Evolutionary conservation across 2,329 filamentous ascomycete genomes (phyloP).

Genomic region (Eutypella sp.): DNA sequence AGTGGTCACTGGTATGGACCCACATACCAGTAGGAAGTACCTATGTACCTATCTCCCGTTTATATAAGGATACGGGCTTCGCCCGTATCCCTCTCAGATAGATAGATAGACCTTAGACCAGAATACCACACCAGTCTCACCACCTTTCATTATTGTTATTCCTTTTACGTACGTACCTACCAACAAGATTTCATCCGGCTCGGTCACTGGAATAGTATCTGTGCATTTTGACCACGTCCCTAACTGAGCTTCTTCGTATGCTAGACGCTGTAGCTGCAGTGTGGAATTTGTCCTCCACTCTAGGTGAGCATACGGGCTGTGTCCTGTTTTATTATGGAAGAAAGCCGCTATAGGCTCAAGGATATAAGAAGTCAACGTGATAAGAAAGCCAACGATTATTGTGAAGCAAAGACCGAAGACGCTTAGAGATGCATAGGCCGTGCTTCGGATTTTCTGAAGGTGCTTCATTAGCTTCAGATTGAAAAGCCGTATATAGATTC

Average conservation of each 20-base stretch:
- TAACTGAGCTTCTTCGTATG: not conserved
- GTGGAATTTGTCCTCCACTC: slow-evolving; percentile 18
- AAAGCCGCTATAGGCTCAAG: slow-evolving; percentile 9
- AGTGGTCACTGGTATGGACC: no score
- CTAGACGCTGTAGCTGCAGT: slow-evolving; percentile 17
- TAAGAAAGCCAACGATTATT: slow-evolving; percentile 10
- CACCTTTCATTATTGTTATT: no score
- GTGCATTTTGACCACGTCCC: not conserved
- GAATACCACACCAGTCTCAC: no score
- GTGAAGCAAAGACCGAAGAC: slow-evolving; percentile 18
- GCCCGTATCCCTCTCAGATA: no score
- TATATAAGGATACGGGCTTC: no score
- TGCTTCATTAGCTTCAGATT: not conserved
- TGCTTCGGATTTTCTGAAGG: slow-evolving; percentile 19
- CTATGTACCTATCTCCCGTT: no score
- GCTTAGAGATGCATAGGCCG: slow-evolving; percentile 17
- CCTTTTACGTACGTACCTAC: no score
- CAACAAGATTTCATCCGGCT: not conserved
- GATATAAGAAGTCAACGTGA: slow-evolving; percentile 11
- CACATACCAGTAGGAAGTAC: no score
- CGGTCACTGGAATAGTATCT: not conserved
- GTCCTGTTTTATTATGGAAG: slow-evolving; percentile 2
- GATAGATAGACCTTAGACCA: no score
- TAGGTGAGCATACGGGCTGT: slow-evolving; percentile 10
- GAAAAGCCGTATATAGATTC: not conserved